Percentiles rank a stretch among this genome's conserved stretches.
These are phyloP conservation scores for Conticribra weissflogii DNA, from an alignment of 108 stramenopile genomes.

Conservation along the genomic window DNA sequence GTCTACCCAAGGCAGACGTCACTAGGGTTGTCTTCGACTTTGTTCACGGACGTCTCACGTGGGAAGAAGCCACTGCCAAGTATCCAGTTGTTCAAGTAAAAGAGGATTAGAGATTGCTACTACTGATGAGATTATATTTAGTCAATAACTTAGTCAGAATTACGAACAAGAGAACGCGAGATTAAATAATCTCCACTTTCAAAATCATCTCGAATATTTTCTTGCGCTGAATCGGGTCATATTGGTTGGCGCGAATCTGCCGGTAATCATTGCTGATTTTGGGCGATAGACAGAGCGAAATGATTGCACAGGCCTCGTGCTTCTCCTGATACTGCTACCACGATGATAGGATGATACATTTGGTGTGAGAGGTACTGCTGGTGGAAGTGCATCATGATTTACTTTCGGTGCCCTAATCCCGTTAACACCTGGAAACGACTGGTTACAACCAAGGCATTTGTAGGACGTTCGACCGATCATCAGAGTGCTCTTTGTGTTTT, in stretches of 20 bases:
- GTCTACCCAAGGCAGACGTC: constrained; percentile 82
- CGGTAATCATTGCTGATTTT: constrained; percentile 9
- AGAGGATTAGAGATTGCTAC: constrained; percentile 50
- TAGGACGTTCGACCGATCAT: constrained; percentile 33
- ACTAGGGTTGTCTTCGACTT: constrained; percentile 72
- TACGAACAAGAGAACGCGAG: too few relatives aligned
- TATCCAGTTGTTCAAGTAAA: constrained; percentile 80
- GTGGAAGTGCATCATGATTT: constrained; percentile 32
- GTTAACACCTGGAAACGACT: constrained; percentile 35
- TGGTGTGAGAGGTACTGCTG: constrained; percentile 2
- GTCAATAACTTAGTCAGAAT: not conserved
- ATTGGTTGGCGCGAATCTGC: not conserved
- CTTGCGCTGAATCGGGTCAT: not conserved
- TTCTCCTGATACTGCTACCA: constrained; percentile 20
- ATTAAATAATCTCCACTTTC: too few relatives aligned
- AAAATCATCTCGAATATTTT: constrained; percentile 6
- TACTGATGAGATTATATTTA: not conserved
- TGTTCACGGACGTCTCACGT: constrained; percentile 75
- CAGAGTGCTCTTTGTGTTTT: constrained; percentile 34
- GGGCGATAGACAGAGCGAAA: not conserved
- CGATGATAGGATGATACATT: constrained; percentile 9
- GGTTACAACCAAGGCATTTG: constrained; percentile 29
- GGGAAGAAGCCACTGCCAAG: constrained; percentile 73
- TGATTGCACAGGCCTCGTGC: constrained; percentile 16
- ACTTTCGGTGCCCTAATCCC: constrained; percentile 27